Conservation (phyloP, 2,329 filamentous ascomycete genomes). For the Colletotrichum shisoi region DNA sequence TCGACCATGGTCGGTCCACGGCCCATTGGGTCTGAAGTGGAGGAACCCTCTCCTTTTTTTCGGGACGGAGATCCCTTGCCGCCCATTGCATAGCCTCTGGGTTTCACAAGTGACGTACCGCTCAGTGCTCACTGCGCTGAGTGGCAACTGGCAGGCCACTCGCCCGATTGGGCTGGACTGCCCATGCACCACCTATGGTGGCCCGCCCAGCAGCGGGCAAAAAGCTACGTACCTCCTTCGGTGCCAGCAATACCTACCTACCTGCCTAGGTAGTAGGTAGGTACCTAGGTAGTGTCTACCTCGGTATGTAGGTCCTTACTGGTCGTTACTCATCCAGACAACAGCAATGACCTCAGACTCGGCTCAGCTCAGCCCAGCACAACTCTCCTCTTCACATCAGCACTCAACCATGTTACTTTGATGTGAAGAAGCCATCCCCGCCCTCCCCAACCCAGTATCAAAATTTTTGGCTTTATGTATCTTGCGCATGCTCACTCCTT, state of each 20-base stretch:
- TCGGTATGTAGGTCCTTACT: neutral
- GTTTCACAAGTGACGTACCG: neutral
- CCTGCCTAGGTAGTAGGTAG: too few relatives aligned
- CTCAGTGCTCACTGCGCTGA: too few relatives aligned
- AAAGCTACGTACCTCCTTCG: too few relatives aligned
- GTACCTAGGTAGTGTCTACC: too few relatives aligned
- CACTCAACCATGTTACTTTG: neutral
- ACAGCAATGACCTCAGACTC: too few relatives aligned
- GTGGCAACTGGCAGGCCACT: too few relatives aligned
- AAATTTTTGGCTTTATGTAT: neutral
- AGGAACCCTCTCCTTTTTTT: neutral
- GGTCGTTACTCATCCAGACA: neutral
- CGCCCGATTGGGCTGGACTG: too few relatives aligned
- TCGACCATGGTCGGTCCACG: neutral
- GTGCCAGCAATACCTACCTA: too few relatives aligned
- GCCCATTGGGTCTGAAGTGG: neutral
- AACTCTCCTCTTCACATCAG: neutral
- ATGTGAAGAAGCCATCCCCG: neutral
- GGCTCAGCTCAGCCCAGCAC: neutral
- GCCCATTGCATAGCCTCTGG: neutral
- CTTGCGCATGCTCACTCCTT: neutral
- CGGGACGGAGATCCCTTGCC: conserved; percentile 4
- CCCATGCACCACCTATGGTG: too few relatives aligned
- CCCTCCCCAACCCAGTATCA: neutral
- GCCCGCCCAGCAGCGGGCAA: too few relatives aligned